Base-by-base conservation (phyloP, 2,329 filamentous ascomycete species). In the Hymenoscyphus repandus region DNA sequence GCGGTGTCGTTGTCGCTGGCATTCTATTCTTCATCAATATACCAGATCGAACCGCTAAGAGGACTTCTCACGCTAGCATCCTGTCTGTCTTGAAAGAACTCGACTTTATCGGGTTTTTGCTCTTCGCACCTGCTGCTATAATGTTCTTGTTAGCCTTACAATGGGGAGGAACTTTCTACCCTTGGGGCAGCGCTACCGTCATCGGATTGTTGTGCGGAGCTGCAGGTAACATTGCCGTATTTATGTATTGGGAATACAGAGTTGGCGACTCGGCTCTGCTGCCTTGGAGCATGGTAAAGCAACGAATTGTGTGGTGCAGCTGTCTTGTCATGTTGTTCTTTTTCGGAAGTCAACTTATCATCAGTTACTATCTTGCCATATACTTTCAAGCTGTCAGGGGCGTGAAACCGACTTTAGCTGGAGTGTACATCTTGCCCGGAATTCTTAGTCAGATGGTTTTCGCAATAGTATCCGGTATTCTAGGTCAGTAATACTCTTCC, bases 381-480 rank as follows among this genome's bases (percentile, higher is more conserved):
- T 77, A 74, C 65, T 76, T 78, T 61, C 73, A 78, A 63, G 67
- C 70, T 30, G 69, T 77, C 50, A 68, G 66, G 48, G 66, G 65
- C 11, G 61, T 64, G 38, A 59, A 54, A 33, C 66, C 71, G 3
- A 64, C 62, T 2, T 45, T 62, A 47, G 70, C 68, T 5, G 72
- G 71, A 9, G 64, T 74, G 5, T 64, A 65, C 45, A 65, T 68
- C 33, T 60, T 75, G 15, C 68, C 73, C 3, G 54, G 65, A 1
- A 70, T 72, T 54, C 58, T 76, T 7, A 49, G 50, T 27, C 57
- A 60, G 43, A 50, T 64, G 31, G 1, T 61, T 0, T 37, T 55
- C 30, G 56, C 57, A 15, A 47, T 59, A 6, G 17, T 56, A 27
- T 57, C 54, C 34, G 61, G 60, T 5, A 11, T 55, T 33, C 31